A percentile compares a stretch with the other conserved stretches of the same genome.
Conservation (phyloP, 768 basidiomycete species). For the Brasilioporus rufonigricans region DNA sequence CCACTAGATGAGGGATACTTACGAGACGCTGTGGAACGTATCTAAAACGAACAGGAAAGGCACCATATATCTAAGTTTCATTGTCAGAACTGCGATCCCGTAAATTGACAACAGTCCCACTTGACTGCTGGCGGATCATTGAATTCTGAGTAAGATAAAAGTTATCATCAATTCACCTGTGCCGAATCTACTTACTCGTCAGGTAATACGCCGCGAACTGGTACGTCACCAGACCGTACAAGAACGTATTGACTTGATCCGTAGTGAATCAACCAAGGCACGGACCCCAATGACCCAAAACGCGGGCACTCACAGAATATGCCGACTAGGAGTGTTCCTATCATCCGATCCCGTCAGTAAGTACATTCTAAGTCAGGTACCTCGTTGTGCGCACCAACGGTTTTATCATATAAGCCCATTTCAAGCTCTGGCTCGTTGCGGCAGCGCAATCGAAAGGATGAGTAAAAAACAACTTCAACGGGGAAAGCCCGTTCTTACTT, state of each 20-base stretch:
- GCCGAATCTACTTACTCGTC: slow-evolving; percentile 4
- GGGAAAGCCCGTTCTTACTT: too few species aligned
- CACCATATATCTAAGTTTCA: slow-evolving; percentile 12
- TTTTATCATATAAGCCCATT: background rate
- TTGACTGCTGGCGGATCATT: slow-evolving; percentile 12
- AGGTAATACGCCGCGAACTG: slow-evolving; percentile 42
- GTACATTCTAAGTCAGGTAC: background rate
- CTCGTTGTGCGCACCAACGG: background rate
- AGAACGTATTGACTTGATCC: slow-evolving; percentile 23
- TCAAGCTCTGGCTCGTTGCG: too few species aligned
- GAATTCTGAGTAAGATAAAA: slow-evolving; percentile 5
- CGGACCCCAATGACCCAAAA: too few species aligned
- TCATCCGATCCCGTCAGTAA: background rate
- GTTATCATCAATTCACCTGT: background rate
- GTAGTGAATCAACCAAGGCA: background rate
- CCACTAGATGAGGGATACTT: background rate
- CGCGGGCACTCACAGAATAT: slow-evolving; percentile 19
- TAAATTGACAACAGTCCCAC: background rate
- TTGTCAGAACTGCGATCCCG: background rate
- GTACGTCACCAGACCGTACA: slow-evolving; percentile 44
- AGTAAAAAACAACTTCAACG: too few species aligned
- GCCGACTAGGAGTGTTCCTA: slow-evolving; percentile 20
- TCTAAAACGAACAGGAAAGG: slow-evolving; percentile 17
- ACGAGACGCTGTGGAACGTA: slow-evolving; percentile 21
- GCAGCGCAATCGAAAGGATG: too few species aligned